Conservation (phyloP, 108 stramenopile species). For the Schizochytrium sp. region DNA sequence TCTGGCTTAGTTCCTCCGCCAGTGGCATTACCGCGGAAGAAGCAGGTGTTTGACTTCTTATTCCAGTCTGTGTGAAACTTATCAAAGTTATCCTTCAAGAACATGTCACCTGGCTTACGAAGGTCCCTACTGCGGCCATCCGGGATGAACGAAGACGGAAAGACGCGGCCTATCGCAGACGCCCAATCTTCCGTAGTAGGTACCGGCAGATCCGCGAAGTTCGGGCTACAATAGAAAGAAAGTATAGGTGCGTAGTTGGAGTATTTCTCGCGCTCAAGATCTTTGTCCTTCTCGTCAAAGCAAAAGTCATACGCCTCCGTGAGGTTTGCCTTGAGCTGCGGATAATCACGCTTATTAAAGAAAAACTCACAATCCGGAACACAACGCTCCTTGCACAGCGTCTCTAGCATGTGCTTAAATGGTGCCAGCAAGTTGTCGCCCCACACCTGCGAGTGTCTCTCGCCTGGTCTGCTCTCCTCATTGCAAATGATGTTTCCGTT, state of each 20-base stretch:
- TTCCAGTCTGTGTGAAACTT: constrained; percentile 95
- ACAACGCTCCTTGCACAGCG: constrained; percentile 85
- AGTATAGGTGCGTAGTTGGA: constrained; percentile 93
- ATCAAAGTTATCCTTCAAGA: constrained; percentile 95
- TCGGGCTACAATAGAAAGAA: constrained; percentile 90
- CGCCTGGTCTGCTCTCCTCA: constrained; percentile 82
- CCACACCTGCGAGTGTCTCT: constrained; percentile 88
- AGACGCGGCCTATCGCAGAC: constrained; percentile 91
- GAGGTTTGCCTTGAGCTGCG: constrained; percentile 96
- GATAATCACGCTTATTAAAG: constrained; percentile 99
- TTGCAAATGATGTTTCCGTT: constrained; percentile 99
- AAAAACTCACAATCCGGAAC: constrained; percentile 99
- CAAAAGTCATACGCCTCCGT: constrained; percentile 99
- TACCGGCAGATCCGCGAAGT: constrained; percentile 98
- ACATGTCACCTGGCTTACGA: constrained; percentile 91
- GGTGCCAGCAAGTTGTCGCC: constrained; percentile 95
- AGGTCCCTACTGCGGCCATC: constrained; percentile 83
- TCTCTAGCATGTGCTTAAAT: constrained; percentile 94
- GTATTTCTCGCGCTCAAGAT: constrained; percentile 92
- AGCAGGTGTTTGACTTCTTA: constrained; percentile 89
- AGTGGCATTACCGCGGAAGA: constrained; percentile 98
- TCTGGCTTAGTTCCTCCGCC: constrained; percentile 94
- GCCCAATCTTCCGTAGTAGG: constrained; percentile 99
- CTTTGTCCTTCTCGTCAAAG: constrained; percentile 94
- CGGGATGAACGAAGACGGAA: constrained; percentile 69